These are phyloP conservation scores for Phytophthora fragariaefolia DNA, from an alignment of 352 stramenopile genomes.

Conservation along the genomic window DNA sequence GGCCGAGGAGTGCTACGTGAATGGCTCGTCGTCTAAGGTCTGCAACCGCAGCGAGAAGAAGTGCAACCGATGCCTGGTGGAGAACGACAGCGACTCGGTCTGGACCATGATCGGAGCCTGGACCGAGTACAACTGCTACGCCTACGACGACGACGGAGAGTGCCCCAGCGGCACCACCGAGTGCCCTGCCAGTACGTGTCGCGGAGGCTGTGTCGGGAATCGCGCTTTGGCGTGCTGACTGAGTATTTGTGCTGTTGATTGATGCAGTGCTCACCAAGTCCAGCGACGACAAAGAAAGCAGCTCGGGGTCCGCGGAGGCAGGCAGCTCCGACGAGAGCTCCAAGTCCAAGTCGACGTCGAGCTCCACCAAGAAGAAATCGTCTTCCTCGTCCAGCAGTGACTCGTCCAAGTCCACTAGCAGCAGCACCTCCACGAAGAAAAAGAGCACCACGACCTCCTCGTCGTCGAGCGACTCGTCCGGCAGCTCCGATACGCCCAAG, in stretches of 20 bases:
- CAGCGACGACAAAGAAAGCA: slow-evolving; percentile 22
- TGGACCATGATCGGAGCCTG: slow-evolving; percentile 26
- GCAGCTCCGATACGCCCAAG: slow-evolving; percentile 23
- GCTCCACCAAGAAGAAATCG: slow-evolving; percentile 34
- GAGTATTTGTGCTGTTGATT: neutral
- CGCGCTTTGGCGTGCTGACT: slow-evolving; percentile 5
- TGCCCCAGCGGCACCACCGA: slow-evolving; percentile 49
- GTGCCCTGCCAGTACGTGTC: slow-evolving; percentile 45
- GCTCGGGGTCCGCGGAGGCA: slow-evolving; percentile 19
- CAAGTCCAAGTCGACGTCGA: slow-evolving; percentile 23
- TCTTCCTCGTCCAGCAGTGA: slow-evolving; percentile 37
- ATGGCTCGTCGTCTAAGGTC: slow-evolving; percentile 48
- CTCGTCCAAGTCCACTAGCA: slow-evolving; percentile 36
- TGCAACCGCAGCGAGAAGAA: slow-evolving; percentile 51
- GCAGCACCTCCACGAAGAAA: slow-evolving; percentile 29
- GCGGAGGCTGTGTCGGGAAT: neutral
- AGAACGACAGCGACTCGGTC: slow-evolving; percentile 35
- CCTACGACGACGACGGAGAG: slow-evolving; percentile 37
- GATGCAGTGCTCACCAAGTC: slow-evolving; percentile 28
- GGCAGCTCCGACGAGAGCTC: slow-evolving; percentile 24
- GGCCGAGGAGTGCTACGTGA: slow-evolving; percentile 53
- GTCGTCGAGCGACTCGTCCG: slow-evolving; percentile 30
- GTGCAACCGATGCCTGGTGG: slow-evolving; percentile 53
- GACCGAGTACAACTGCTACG: slow-evolving; percentile 59
- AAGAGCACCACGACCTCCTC: slow-evolving; percentile 30